Percentiles rank a stretch among this genome's conserved stretches.
Evolutionary conservation across 129 eudicot species (phyloP).

Genomic region (Tanacetum coccineum): DNA sequence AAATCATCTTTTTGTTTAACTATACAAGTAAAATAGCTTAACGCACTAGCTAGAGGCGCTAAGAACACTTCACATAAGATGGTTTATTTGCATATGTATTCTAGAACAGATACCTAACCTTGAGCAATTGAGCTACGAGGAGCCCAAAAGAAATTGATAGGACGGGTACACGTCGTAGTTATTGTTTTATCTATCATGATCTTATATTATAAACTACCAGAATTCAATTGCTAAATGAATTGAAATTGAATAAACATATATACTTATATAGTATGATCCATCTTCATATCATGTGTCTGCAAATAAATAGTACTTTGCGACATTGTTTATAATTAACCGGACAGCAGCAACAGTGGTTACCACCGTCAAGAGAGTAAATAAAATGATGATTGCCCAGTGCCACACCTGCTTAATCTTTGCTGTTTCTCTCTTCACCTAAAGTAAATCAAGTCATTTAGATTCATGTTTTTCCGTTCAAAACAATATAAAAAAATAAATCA

Average conservation of each 20-base stretch:
- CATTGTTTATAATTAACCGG: conserved; percentile 40
- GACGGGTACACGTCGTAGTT: background rate
- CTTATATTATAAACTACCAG: background rate
- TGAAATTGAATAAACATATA: background rate
- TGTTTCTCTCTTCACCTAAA: conserved; percentile 46
- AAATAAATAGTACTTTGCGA: conserved; percentile 41
- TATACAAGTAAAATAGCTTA: too few species aligned
- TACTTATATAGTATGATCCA: conserved; percentile 7
- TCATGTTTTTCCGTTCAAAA: background rate
- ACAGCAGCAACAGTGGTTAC: conserved; percentile 48
- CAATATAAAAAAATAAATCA: background rate
- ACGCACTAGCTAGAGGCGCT: too few species aligned
- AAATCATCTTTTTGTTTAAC: too few species aligned
- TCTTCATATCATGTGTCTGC: conserved; percentile 43
- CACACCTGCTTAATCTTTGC: conserved; percentile 35
- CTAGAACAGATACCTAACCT: too few species aligned
- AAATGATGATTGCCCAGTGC: conserved; percentile 44
- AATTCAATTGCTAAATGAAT: background rate
- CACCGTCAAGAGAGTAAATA: conserved; percentile 36
- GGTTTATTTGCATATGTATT: too few species aligned
- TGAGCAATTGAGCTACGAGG: too few species aligned
- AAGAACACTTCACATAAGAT: too few species aligned
- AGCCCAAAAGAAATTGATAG: background rate
- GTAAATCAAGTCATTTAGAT: background rate
- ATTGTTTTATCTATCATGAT: background rate